These are phyloP conservation scores for Chrysochromulina tobinii DNA, from an alignment of 78 protist genomes.

Conservation along the genomic window DNA sequence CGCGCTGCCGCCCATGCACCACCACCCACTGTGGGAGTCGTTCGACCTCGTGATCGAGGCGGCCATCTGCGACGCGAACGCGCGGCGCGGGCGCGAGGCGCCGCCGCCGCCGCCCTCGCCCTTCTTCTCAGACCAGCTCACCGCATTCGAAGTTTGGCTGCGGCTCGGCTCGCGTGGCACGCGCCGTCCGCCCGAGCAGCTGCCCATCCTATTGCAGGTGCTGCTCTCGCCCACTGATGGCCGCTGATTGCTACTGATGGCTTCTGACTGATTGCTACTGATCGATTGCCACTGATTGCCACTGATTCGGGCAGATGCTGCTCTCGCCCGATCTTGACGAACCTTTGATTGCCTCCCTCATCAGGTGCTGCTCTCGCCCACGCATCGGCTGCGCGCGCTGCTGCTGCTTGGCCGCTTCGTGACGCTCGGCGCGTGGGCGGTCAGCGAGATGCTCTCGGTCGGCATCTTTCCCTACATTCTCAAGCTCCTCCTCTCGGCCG, in stretches of 20 bases:
- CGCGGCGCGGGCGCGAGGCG: neutral
- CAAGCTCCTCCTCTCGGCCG: conserved; percentile 80
- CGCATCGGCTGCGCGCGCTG: conserved; percentile 89
- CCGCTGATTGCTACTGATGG: too few species aligned
- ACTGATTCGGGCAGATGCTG: too few species aligned
- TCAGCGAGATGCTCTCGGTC: conserved; percentile 81
- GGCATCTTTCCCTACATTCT: conserved; percentile 96
- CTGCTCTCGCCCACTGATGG: too few species aligned
- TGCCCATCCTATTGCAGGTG: conserved; percentile 94
- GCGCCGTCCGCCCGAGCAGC: conserved; percentile 83
- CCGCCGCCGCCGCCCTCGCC: neutral
- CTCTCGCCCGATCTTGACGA: neutral
- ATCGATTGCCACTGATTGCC: too few species aligned
- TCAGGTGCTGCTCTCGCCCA: conserved; percentile 80
- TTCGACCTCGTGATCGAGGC: conserved; percentile 95
- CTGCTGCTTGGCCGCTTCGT: conserved; percentile 87
- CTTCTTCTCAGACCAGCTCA: conserved; percentile 92
- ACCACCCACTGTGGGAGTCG: conserved; percentile 77
- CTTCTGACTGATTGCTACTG: too few species aligned
- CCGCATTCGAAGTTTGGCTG: conserved; percentile 95
- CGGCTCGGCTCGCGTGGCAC: conserved; percentile 68
- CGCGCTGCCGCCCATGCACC: conserved; percentile 78
- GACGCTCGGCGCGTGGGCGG: conserved; percentile 95
- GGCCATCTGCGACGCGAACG: conserved; percentile 56
- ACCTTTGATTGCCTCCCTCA: neutral